Evolutionary conservation across 1,139 yeast genomes (phyloP), one percentile per base, ranked within the genome.

Genomic region (Hansenula sp.): DNA sequence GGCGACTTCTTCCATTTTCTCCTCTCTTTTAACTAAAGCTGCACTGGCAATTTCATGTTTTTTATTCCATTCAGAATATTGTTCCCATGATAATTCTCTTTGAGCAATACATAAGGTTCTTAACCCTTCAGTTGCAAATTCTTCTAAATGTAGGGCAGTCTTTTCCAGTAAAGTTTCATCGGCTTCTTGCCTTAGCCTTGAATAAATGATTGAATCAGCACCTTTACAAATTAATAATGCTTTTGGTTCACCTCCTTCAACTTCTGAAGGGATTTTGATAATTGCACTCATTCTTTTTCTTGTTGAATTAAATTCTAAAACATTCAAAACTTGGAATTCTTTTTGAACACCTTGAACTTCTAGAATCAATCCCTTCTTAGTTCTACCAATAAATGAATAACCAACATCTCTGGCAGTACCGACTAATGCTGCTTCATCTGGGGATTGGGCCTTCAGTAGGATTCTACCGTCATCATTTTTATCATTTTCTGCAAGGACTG

Each of bases 221-320:
- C 99, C 99, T 65, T 93, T 93, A 63, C 93, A 81, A 47, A 84
- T 76, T 51, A 91, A 69, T 29, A 85, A 60, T 51, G 83, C 70
- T 52, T 66, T 68, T 41, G 77, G 62, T 46, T 59, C 56, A 35
- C 36, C 72, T 16, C 60, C 56, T 21, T 60, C 63, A 13, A 52
- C 52, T 25, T 58, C 62, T n/a, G 63, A 56, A 15, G 53, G 53
- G 52, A 81, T 69, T 51, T 77, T 86, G 36, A 91, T 77, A 53
- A 93, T 87, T 13, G 93, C 90, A 72, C 96, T 88, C 98, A 91
- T 93, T 71, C 98, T 80, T 72, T 93, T 93, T 66, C 99, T 80
- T 0, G 96, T 79, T 1, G 97, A 90, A 48, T 90, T 86, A 67
- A 93, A 93, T 50, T 89, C 96, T 55, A 93, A 71, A 27, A 82